phyloP scores from a whole-genome alignment of 1,139 yeast genomes.

The Zygosaccharomyces sapae region DNA sequence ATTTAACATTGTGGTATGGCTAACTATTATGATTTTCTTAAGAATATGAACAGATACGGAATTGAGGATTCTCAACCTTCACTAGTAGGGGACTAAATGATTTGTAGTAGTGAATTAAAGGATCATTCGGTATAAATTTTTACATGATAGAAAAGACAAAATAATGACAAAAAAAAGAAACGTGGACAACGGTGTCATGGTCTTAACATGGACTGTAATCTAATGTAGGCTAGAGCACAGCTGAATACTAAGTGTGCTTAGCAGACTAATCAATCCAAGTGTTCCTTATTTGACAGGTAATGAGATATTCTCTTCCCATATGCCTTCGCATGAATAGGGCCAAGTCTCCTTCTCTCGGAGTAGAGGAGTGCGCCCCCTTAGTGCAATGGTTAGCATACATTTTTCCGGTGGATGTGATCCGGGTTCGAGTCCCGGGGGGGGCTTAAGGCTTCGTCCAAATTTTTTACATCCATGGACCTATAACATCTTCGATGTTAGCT shows the following conservation, averaged over 20 bases:
- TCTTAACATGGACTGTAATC: no score
- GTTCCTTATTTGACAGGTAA: no score
- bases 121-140: background rate
- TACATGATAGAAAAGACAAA: background rate
- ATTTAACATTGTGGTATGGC: background rate
- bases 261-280: no score
- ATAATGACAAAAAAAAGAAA: background rate
- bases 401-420: slow-evolving; percentile 48
- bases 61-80: no score
- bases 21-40: background rate
- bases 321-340: no score
- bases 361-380: slow-evolving; percentile 34
- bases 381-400: slow-evolving; percentile 45
- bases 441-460: slow-evolving; percentile 20
- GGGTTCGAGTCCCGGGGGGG: slow-evolving; percentile 49
- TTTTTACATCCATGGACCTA: background rate
- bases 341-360: no score
- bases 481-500: no score
- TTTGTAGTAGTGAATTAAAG: background rate
- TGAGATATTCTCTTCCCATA: no score
- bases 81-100: background rate
- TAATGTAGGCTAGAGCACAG: no score
- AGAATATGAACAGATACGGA: background rate
- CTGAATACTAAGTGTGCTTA: no score
- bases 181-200: no score